A percentile compares a stretch with the other conserved stretches of the same genome.
These are phyloP conservation scores for Lachnellula willkommii DNA, from an alignment of 2,329 filamentous ascomycete genomes.

Conservation along the genomic window DNA sequence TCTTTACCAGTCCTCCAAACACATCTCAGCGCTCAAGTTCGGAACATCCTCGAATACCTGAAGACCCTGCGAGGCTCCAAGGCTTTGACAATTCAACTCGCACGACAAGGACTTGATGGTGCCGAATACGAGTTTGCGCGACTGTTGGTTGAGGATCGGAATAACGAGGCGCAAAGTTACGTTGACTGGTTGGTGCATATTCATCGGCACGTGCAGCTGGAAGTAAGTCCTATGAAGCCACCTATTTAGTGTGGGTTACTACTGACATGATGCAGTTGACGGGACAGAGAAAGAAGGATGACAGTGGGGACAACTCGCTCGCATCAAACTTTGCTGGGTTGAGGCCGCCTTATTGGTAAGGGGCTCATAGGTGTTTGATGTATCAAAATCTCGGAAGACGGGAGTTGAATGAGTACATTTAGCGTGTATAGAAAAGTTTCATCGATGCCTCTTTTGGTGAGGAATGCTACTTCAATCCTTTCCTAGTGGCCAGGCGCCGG, in stretches of 20 bases:
- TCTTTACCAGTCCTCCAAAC: conserved; percentile 80
- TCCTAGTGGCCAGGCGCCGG: too few relatives aligned
- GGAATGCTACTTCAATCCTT: too few relatives aligned
- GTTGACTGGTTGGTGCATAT: conserved; percentile 98
- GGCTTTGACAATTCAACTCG: conserved; percentile 81
- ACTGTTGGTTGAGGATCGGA: conserved; percentile 85
- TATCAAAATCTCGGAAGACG: neutral
- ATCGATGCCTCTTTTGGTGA: neutral
- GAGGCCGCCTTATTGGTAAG: conserved; percentile 55
- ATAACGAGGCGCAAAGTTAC: conserved; percentile 96
- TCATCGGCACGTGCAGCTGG: conserved; percentile 86
- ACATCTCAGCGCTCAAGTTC: conserved; percentile 87
- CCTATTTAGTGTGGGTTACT: neutral
- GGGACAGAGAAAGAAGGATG: conserved; percentile 67
- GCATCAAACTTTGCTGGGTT: conserved; percentile 54
- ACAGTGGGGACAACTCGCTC: conserved; percentile 45
- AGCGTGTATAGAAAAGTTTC: conserved; percentile 17
- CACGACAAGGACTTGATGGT: conserved; percentile 86
- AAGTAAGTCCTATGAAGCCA: conserved; percentile 48
- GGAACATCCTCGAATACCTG: conserved; percentile 87
- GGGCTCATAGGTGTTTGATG: neutral
- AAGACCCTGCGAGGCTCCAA: conserved; percentile 77
- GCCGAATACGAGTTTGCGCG: conserved; percentile 95
- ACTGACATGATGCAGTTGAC: conserved; percentile 44
- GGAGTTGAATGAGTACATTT: conserved; percentile 11